Evolutionary conservation across 2,329 filamentous ascomycete genomes (phyloP), one percentile per base, ranked within the genome.

Genomic region (Didymella segeticola): DNA sequence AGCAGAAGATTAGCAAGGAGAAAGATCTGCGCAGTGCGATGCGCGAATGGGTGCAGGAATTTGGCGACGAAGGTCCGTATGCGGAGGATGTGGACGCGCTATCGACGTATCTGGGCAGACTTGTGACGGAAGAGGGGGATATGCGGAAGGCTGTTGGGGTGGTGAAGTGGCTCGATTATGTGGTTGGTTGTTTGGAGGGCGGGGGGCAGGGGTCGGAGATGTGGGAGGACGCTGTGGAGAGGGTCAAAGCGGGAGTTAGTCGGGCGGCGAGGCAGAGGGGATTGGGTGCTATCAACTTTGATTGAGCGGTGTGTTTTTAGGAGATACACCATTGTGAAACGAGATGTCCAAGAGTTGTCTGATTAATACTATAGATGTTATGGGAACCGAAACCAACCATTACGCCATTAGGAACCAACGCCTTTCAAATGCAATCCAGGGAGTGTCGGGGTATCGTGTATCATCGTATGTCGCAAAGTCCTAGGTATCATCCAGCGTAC

Each of bases 81-180:
- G 76, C 77, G 0, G 86, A 89, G 52, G 95, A 99, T 73, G 87
- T 93, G 0, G 82, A 82, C 33, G 86, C 93, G 30, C 79, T 98
- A 56, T 84, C 82, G 47, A 83, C 80, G 65, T 98, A 96, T 72
- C 73, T 98, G 25, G 79, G 72, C 5, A 83, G 82, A 22, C 90
- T 98, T 0, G 82, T 96, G 0, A 56, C 77, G 1, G 87, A 93
- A 52, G 95, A 98, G 73, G 80, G 83, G 53, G 88, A 97, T 70
- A 81, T 95, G 75, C 82, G 83, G 5, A 96, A 96, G 74, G 90
- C 85, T 1, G 81, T 85, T 1, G 83, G 83, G 11, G 75, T 95
- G 15, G 82, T 89, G 11, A 85, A 81, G 60, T 96, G 91, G 90
- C 56, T 80, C 29, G 68, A 43, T 3, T 81, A 75, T 70, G 66